phyloP scores from a whole-genome alignment of 2,329 filamentous ascomycete genomes.

The Xylariaceae sp. region DNA sequence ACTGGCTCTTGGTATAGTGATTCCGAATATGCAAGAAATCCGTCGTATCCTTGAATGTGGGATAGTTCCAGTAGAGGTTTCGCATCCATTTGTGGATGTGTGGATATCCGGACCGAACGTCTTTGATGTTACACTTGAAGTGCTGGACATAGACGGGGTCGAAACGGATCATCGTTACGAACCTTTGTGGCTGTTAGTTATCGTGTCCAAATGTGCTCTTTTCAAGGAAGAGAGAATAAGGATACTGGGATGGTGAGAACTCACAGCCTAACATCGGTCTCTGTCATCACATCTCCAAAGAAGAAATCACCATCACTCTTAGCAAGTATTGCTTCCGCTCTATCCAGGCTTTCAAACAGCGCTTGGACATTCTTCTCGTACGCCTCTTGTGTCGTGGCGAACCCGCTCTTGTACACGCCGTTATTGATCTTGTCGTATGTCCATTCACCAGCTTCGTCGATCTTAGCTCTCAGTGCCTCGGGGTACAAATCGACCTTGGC shows the following conservation, averaged over 20 bases:
- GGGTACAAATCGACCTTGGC: slow-evolving; percentile 66
- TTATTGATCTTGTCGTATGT: slow-evolving; percentile 72
- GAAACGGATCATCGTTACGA: slow-evolving; percentile 30
- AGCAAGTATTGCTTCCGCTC: slow-evolving; percentile 66
- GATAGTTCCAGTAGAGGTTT: slow-evolving; percentile 76
- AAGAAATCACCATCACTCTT: slow-evolving; percentile 58
- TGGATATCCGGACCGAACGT: slow-evolving; percentile 82
- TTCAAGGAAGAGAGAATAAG: not conserved
- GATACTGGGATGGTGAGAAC: slow-evolving; percentile 19
- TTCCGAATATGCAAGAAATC: slow-evolving; percentile 95
- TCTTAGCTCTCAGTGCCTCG: slow-evolving; percentile 55
- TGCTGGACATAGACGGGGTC: slow-evolving; percentile 77
- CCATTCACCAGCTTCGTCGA: slow-evolving; percentile 78
- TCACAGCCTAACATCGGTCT: slow-evolving; percentile 73
- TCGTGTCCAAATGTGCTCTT: too few relatives aligned
- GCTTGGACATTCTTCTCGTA: slow-evolving; percentile 70
- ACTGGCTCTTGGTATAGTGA: slow-evolving; percentile 58
- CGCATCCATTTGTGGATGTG: slow-evolving; percentile 76
- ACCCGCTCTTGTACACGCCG: slow-evolving; percentile 72
- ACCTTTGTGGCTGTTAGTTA: slow-evolving; percentile 14
- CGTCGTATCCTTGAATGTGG: slow-evolving; percentile 77
- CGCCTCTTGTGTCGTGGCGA: slow-evolving; percentile 77
- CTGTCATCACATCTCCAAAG: slow-evolving; percentile 72
- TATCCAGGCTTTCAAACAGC: slow-evolving; percentile 75
- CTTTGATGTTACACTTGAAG: slow-evolving; percentile 82